Conservation (phyloP, 148 eudicot genomes). For the Selenicereus undatus region DNA sequence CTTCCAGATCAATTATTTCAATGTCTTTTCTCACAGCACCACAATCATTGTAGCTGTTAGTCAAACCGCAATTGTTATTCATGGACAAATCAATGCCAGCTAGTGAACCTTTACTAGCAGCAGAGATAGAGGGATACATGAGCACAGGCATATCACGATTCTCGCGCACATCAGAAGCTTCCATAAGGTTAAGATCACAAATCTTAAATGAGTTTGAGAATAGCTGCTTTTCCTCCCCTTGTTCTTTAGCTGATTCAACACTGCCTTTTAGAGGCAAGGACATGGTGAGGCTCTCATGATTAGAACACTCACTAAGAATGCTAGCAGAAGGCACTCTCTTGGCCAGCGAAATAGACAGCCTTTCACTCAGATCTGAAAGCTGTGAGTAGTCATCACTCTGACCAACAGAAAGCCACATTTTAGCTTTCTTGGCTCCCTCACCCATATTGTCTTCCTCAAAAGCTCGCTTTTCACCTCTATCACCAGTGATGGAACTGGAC, state of each 20-base stretch:
- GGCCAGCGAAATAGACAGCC: conserved; percentile 27
- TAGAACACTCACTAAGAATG: conserved; percentile 24
- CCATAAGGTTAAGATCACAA: conserved; percentile 85
- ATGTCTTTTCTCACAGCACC: conserved; percentile 54
- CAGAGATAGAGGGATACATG: conserved; percentile 44
- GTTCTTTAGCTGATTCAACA: conserved; percentile 38
- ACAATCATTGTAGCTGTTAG: conserved; percentile 37
- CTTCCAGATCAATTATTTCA: conserved; percentile 91
- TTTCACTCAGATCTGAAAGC: conserved; percentile 36
- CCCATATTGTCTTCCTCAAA: conserved; percentile 31
- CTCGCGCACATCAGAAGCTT: conserved; percentile 57
- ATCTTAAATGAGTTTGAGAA: conserved; percentile 76
- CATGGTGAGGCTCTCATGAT: conserved; percentile 35
- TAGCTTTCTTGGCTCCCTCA: conserved; percentile 57
- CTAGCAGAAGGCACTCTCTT: conserved; percentile 27
- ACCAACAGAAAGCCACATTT: conserved; percentile 54
- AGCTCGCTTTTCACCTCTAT: conserved; percentile 68
- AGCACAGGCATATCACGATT: conserved; percentile 39
- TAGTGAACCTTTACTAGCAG: conserved; percentile 34
- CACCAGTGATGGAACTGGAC: conserved; percentile 26
- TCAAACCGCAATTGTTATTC: conserved; percentile 40
- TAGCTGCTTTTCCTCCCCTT: conserved; percentile 68
- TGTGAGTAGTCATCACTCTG: conserved; percentile 33
- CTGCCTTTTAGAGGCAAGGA: conserved; percentile 34
- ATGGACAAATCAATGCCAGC: conserved; percentile 70